Conservation (phyloP, 225 moss, liverwort and hornwort species). For the Anthoceros angustus region DNA sequence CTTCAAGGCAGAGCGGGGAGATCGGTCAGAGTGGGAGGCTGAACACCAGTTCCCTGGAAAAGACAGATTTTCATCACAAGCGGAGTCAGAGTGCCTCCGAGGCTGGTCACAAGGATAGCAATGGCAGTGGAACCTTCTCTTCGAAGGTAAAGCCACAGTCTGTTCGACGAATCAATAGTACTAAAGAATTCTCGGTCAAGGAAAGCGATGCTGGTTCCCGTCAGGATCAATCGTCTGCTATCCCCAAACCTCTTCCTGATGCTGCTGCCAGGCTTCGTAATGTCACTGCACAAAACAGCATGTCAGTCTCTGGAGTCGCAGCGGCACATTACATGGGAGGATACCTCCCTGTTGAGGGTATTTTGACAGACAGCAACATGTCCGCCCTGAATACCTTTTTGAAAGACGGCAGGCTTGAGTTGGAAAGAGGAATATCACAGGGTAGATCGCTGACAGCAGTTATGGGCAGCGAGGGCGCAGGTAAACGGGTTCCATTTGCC, state of each 20-base stretch:
- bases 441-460: slow-evolving; percentile 15
- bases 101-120: neutral
- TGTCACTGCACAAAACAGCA: neutral
- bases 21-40: neutral
- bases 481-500: slow-evolving; percentile 4
- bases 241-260: neutral
- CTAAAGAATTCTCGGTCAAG: neutral
- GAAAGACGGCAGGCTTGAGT: slow-evolving; percentile 11
- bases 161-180: no score
- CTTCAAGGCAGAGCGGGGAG: no score
- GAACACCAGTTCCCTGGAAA: neutral
- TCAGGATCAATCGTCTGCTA: neutral
- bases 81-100: neutral
- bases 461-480: slow-evolving; percentile 13
- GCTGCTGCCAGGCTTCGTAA: neutral
- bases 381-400: slow-evolving; percentile 11
- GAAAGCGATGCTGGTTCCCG: neutral
- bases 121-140: neutral
- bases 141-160: neutral
- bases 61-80: neutral
- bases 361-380: slow-evolving; percentile 7
- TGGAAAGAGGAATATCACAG: slow-evolving; percentile 12
- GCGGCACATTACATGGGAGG: slow-evolving; percentile 15
- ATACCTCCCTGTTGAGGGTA: slow-evolving; percentile 8
- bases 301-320: slow-evolving; percentile 13